These are phyloP conservation scores for Halophytophthora batemanensis DNA, from an alignment of 352 stramenopile species.

Conservation along the genomic window DNA sequence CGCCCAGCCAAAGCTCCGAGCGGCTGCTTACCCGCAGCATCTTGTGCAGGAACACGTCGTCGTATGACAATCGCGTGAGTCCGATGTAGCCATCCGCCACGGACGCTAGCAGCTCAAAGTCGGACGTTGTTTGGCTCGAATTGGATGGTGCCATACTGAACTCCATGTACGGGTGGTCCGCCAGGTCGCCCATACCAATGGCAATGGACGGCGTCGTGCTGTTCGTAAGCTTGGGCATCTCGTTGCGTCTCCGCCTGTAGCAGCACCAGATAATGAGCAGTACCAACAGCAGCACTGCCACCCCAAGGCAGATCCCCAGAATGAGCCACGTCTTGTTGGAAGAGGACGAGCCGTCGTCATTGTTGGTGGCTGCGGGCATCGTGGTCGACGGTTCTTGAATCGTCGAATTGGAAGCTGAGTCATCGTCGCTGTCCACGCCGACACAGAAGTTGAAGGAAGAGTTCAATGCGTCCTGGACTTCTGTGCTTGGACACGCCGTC, in stretches of 20 bases:
- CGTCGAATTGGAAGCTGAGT: constrained; percentile 16
- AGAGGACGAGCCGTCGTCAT: constrained; percentile 20
- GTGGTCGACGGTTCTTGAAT: constrained; percentile 16
- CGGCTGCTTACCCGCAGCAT: constrained; percentile 70
- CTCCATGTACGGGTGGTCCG: constrained; percentile 59
- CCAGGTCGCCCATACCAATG: constrained; percentile 57
- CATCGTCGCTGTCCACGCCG: constrained; percentile 8
- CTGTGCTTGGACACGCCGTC: constrained; percentile 41
- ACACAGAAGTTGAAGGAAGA: constrained; percentile 62
- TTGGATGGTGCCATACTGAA: constrained; percentile 35
- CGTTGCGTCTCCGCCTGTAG: constrained; percentile 34
- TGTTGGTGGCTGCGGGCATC: constrained; percentile 9
- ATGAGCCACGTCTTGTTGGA: constrained; percentile 47
- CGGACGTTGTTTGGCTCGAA: constrained; percentile 70
- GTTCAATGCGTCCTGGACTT: constrained; percentile 42
- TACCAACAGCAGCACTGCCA: constrained; percentile 29
- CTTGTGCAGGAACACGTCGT: constrained; percentile 69
- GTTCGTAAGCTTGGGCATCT: constrained; percentile 46
- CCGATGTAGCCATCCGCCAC: constrained; percentile 67
- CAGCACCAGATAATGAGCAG: constrained; percentile 38
- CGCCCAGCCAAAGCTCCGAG: constrained; percentile 72
- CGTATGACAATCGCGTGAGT: constrained; percentile 61
- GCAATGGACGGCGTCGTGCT: constrained; percentile 45
- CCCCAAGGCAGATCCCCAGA: constrained; percentile 33
- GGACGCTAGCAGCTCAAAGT: constrained; percentile 68